Base-by-base conservation (phyloP, 768 basidiomycete genomes). In the Kondoa malvinella region DNA sequence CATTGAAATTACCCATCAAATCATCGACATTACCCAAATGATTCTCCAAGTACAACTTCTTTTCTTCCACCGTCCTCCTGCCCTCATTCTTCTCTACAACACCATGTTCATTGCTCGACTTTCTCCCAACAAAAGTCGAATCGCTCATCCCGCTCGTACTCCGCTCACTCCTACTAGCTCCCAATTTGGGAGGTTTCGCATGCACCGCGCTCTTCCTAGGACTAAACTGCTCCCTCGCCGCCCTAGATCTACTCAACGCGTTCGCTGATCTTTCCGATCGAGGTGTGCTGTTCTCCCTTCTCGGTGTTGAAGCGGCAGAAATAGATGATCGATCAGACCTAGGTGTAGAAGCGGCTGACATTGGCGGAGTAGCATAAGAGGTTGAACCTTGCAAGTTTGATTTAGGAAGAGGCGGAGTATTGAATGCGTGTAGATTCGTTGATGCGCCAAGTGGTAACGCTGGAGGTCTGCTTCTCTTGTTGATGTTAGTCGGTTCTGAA, bases 391-490 rank as follows among this genome's bases (percentile, higher is more conserved):
- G 40, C 21, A 21, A 50, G 21, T 50, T 50, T 8, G 40, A 50
- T 21, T 8, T 8, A 50, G 40, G 21, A 50, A 21, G 40, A 50
- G 40, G n/a, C n/a, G n/a, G 15, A 21, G 26, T 63, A 29, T 63
- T 33, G 61, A 63, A 63, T 16, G 61, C 16, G 61, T 33, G 61
- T 17, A 63, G 30, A 33, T 63, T 63, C n/a, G 61, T 63, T 3
- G 29, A 31, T 17, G 30, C 26, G 3, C 61, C 61, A 8, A 63
- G n/a, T 32, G 61, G 61, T 29, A 63, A 32, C 12, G 61, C 29
- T 3, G 30, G n/a, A 15, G 61, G 61, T 16, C 61, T 27, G 21
- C 40, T 50, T 8, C 40, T 63, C 32, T 8, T 63, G n/a, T 63
- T 27, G 29, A 29, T 50, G 8, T 50, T 8, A 50, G 40, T n/a